Base-by-base conservation (phyloP, 108 stramenopile genomes). In the Craspedostauros australis region DNA sequence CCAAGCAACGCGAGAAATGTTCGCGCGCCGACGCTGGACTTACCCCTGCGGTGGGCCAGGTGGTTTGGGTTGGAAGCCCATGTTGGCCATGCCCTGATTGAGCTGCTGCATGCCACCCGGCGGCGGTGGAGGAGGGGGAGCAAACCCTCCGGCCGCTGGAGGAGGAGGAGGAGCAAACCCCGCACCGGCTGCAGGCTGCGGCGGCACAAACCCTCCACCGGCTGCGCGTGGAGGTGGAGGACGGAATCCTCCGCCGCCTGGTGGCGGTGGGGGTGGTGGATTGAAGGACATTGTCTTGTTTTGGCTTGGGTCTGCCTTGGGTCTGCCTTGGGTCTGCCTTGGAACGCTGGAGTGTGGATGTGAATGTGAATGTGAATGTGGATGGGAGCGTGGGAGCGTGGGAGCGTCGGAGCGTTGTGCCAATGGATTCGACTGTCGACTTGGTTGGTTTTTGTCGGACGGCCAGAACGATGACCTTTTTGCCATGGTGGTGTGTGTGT, bases 61-160 rank as follows among this genome's bases (percentile, higher is more conserved):
- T 1, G 62, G 56, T 20, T 60, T 47, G 11, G 66, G 57, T 43
- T 66, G 70, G 24, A 80, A 64, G 27, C 46, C 56, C 74, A 80
- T 76, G 33, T 60, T 60, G 28, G 36, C 58, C 72, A 80, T 73
- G 33, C 62, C 79, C 23, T 73, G 66, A 58, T 76, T 76, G 14
- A 80, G 36, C 25, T 57, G 60, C 23, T 59, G 16, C 42, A 60
- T 27, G 20, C 47, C 57, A 47, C 56, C 62, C 8, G 15, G 36
- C 4, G 50, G 39, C 33, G 64, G 42, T 40, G 66, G 56, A 28
- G 66, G 63, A 34, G 63, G 63, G 46, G 70, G 62, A n/a, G 70
- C 62, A 63, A 64, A 64, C 14, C 55, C 60, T 25, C 41, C 33
- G 3, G 31, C 15, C n/a, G 45, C 57, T 20, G 22, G 31, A 28